Base-by-base conservation (phyloP, 352 stramenopile genomes). In the Blastocystis sp. region DNA sequence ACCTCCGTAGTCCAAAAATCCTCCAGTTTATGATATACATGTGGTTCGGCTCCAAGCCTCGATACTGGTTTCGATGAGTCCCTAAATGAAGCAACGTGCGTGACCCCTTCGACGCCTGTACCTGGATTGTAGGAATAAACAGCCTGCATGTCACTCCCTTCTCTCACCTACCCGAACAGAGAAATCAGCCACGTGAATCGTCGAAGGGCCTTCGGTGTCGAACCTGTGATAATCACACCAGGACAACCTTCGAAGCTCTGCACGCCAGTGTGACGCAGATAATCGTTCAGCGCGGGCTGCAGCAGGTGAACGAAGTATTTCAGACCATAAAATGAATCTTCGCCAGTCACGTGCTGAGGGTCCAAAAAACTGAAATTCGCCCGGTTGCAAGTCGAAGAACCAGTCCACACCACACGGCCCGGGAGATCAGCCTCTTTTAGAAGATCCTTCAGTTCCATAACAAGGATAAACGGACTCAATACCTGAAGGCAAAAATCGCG, bases 231-330 rank as follows among this genome's bases (percentile, higher is more conserved):
- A 53, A 89, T 79, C 39, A 89, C 20, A 20, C 78, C 78, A 47
- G 78, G 78, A 41, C 63, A 76, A 30, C 78, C 78, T 43, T 89
- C 78, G 64, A 79, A 89, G 66, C 63, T 79, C 26, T 89, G 78
- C 11, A 89, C 78, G 53, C 66, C 63, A 11, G 39, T 78, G 34
- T 62, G 24, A 7, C 11, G 24, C 11, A 89, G 56, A 5, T 78
- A 41, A 18, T 79, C 41, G 55, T 89, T 89, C n/a, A 89, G 56
- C 5, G 66, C 66, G 6, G 78, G 78, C 34, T 89, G 78, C 26
- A 89, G 59, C 30, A 89, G 78, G 30, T 89, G 78, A 16, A 89
- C 66, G 45, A 89, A 79, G 64, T 89, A 89, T 30, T 89, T 89
- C 13, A 76, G 43, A 30, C n/a, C 64, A 34, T 79, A 89, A 39